phyloP scores from a whole-genome alignment of 805 yeast species.

The Candida sakaeoensis region DNA sequence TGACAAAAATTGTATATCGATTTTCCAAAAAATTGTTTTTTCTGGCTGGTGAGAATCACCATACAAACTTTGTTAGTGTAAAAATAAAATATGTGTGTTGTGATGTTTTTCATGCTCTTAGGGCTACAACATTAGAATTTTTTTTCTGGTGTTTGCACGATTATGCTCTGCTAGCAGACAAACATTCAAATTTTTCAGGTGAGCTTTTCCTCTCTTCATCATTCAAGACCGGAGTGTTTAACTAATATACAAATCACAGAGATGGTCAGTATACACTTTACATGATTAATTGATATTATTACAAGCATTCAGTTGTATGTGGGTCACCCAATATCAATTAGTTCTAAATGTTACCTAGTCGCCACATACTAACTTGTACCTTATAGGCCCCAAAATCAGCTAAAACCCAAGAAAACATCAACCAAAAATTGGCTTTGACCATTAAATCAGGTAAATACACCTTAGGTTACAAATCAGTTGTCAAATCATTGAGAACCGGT shows the following conservation, averaged over 20 bases:
- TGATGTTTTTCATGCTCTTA: slow-evolving; percentile 1
- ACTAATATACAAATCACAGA: slow-evolving; percentile 65
- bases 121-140: slow-evolving; percentile 4
- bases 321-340: background rate
- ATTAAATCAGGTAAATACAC: slow-evolving; percentile 99
- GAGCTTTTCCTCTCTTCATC: background rate
- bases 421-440: slow-evolving; percentile 96
- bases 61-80: background rate
- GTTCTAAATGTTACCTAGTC: background rate
- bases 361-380: slow-evolving; percentile 35
- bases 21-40: slow-evolving; percentile 3
- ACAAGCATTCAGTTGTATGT: slow-evolving; percentile 4
- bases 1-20: slow-evolving; percentile 5
- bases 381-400: slow-evolving; percentile 85
- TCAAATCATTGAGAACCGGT: slow-evolving; percentile 97
- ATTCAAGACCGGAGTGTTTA: slow-evolving; percentile 89
- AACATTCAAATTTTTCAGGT: slow-evolving; percentile 1
- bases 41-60: slow-evolving; percentile 1
- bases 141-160: background rate
- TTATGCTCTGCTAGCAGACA: background rate
- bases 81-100: background rate
- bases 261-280: slow-evolving; percentile 79
- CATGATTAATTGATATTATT: background rate
- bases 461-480: slow-evolving; percentile 98
- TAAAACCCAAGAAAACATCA: slow-evolving; percentile 91